A percentile compares a stretch with the other conserved stretches of the same genome.
phyloP scores from a whole-genome alignment of 1,284 basidiomycete species.

The Sphagnurus paluster region DNA sequence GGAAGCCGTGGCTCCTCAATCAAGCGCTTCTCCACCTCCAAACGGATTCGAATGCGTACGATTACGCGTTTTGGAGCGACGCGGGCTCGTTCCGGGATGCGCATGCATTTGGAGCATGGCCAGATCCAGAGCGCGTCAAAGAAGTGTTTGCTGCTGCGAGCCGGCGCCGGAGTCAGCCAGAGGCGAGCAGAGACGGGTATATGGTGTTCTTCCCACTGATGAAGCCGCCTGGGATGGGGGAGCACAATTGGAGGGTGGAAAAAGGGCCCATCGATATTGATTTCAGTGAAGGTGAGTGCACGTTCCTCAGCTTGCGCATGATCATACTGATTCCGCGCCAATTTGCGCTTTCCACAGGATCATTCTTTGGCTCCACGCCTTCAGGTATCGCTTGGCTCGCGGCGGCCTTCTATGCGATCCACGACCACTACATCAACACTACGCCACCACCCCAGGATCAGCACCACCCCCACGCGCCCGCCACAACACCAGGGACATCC shows the following conservation, averaged over 20 bases:
- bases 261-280: slow-evolving; percentile 49
- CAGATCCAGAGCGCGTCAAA: slow-evolving; percentile 38
- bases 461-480: not conserved
- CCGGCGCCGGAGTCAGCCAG: slow-evolving; percentile 14
- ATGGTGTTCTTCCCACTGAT: slow-evolving; percentile 46
- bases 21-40: slow-evolving; percentile 30
- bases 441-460: slow-evolving; percentile 5
- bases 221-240: slow-evolving; percentile 29
- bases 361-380: slow-evolving; percentile 53
- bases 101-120: slow-evolving; percentile 46
- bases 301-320: not conserved
- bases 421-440: slow-evolving; percentile 40
- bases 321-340: not conserved
- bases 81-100: slow-evolving; percentile 46
- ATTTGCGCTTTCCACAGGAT: slow-evolving; percentile 33
- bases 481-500: not conserved
- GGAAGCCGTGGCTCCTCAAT: slow-evolving; percentile 49
- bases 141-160: slow-evolving; percentile 31
- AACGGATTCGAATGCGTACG: slow-evolving; percentile 29
- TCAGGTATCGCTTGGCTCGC: slow-evolving; percentile 43
- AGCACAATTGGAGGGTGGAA: slow-evolving; percentile 40
- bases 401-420: slow-evolving; percentile 45
- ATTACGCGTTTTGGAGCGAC: slow-evolving; percentile 56
- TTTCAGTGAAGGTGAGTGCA: slow-evolving; percentile 45
- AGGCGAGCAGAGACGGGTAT: slow-evolving; percentile 33